A percentile compares a stretch with the other conserved stretches of the same genome.
Evolutionary conservation across 1,284 basidiomycete species (phyloP).

Genomic region (Sanghuangporus baumii): DNA sequence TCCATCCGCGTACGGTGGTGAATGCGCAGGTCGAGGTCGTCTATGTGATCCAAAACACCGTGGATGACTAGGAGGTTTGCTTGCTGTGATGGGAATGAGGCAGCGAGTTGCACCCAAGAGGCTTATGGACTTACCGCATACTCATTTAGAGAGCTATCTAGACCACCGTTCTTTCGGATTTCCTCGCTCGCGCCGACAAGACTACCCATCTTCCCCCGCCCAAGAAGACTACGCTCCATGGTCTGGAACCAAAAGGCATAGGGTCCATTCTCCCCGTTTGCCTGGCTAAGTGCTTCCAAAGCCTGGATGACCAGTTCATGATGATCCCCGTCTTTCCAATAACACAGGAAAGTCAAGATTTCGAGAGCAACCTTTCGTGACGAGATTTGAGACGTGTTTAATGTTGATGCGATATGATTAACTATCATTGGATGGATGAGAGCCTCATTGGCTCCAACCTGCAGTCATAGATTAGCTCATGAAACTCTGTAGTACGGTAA

Average conservation of each 20-base stretch:
- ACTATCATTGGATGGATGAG: constrained; percentile 76
- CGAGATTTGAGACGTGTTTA: constrained; percentile 79
- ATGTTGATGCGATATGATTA: constrained; percentile 76
- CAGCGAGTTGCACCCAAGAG: constrained; percentile 8
- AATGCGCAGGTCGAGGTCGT: constrained; percentile 78
- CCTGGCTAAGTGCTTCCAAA: constrained; percentile 59
- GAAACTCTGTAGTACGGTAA: background rate
- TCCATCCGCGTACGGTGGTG: constrained; percentile 90
- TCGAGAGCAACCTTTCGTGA: constrained; percentile 83
- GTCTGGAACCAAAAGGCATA: constrained; percentile 92
- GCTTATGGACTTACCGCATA: constrained; percentile 61
- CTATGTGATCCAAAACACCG: constrained; percentile 54
- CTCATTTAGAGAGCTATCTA: constrained; percentile 69
- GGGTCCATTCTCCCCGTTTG: constrained; percentile 55
- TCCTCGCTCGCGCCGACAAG: constrained; percentile 92
- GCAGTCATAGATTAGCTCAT: constrained; percentile 13
- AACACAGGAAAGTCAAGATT: constrained; percentile 62
- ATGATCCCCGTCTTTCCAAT: constrained; percentile 50
- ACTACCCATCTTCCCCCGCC: constrained; percentile 93
- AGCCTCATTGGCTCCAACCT: constrained; percentile 77
- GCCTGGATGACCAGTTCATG: constrained; percentile 55
- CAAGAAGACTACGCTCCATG: constrained; percentile 72
- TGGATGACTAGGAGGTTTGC: constrained; percentile 69
- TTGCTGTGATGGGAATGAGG: constrained; percentile 35
- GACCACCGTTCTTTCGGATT: constrained; percentile 61